Percentiles rank a stretch among this genome's conserved stretches.
phyloP scores from a whole-genome alignment of 129 eudicot genomes.

The Tanacetum coccineum region DNA sequence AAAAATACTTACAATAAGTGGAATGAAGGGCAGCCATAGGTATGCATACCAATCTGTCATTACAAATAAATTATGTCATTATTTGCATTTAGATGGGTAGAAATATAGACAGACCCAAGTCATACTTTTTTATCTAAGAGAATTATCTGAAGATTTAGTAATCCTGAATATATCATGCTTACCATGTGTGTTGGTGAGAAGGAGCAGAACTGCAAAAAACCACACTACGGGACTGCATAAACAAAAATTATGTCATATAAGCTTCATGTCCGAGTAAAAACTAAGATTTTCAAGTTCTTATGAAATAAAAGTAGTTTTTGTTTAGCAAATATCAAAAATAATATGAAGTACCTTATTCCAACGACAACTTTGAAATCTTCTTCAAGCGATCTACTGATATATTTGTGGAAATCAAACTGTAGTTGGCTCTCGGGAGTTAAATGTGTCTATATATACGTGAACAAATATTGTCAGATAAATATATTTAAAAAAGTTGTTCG shows the following conservation, averaged over 20 bases:
- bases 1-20: constrained; percentile 55
- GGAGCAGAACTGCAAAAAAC: constrained; percentile 52
- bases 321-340: neutral
- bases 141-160: no score
- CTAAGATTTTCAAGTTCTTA: no score
- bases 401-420: constrained; percentile 50
- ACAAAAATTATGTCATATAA: constrained; percentile 4
- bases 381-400: constrained; percentile 59
- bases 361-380: constrained; percentile 62
- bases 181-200: constrained; percentile 61
- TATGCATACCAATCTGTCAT: constrained; percentile 59
- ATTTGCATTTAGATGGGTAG: no score
- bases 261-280: no score
- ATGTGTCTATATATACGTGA: constrained; percentile 44
- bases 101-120: neutral
- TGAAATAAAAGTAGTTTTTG: neutral
- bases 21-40: constrained; percentile 63
- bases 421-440: constrained; percentile 45
- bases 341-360: constrained; percentile 45
- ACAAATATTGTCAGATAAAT: no score
- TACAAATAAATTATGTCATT: neutral
- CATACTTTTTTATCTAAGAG: no score
- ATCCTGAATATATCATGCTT: constrained; percentile 1
- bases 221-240: constrained; percentile 52
- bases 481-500: no score